Percentiles rank a stretch among this genome's conserved stretches.
Evolutionary conservation across 208 protist species (phyloP).

Genomic region (Kentomonas sorsogonicus): DNA sequence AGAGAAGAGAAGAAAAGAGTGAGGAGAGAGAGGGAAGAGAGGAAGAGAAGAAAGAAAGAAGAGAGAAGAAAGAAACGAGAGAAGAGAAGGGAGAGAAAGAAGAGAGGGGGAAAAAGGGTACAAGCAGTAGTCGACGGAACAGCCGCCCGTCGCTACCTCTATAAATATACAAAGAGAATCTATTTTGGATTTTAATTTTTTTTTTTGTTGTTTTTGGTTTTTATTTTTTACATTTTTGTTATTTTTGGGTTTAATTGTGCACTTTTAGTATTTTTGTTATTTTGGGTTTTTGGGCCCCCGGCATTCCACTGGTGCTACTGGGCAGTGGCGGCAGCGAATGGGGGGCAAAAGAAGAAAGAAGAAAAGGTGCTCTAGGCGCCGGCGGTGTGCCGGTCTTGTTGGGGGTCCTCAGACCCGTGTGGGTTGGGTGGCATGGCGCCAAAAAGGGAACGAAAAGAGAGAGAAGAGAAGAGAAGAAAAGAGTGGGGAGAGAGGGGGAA

Average conservation of each 20-base stretch:
- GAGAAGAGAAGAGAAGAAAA: too few relatives aligned
- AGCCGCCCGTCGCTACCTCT: too few relatives aligned
- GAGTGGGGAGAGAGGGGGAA: not conserved
- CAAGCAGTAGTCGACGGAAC: constrained; percentile 66
- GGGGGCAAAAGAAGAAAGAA: too few relatives aligned
- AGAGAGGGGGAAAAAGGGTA: constrained; percentile 62
- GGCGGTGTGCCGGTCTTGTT: too few relatives aligned
- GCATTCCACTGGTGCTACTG: too few relatives aligned
- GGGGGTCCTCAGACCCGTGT: too few relatives aligned
- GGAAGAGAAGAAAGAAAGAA: constrained; percentile 11
- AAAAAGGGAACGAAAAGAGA: not conserved
- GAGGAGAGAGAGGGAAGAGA: not conserved
- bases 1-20: too few relatives aligned
- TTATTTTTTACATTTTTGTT: not conserved
- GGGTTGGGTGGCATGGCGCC: too few relatives aligned
- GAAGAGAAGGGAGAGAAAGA: constrained; percentile 2
- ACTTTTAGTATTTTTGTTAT: constrained; percentile 8
- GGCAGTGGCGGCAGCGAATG: too few relatives aligned
- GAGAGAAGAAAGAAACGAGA: constrained; percentile 30
- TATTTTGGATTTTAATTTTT: constrained; percentile 1
- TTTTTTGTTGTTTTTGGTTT: not conserved
- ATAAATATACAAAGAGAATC: too few relatives aligned
- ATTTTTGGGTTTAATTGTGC: not conserved
- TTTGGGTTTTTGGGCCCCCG: too few relatives aligned
- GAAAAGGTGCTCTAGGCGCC: too few relatives aligned